These are phyloP conservation scores for Chaetomium sp. DNA, from an alignment of 2,329 filamentous ascomycete genomes.

Conservation along the genomic window DNA sequence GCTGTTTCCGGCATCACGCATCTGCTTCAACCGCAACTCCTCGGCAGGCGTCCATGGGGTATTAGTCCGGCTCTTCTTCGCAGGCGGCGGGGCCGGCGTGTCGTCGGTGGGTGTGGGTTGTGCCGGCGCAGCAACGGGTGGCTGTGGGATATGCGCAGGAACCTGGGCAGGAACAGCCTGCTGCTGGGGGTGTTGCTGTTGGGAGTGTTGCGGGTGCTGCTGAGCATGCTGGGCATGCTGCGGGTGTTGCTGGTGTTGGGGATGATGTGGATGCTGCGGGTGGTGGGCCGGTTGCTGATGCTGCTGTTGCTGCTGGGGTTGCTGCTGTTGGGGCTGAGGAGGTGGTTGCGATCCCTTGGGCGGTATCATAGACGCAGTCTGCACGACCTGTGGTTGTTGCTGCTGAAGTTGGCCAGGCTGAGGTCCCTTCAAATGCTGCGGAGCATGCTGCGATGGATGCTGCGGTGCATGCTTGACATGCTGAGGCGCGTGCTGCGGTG, in stretches of 20 bases:
- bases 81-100: constrained; percentile 44
- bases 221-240: constrained; percentile 16
- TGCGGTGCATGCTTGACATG: constrained; percentile 24
- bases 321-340: constrained; percentile 3
- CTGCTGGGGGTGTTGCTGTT: constrained; percentile 24
- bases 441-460: constrained; percentile 26
- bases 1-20: constrained; percentile 87
- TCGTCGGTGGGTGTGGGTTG: constrained; percentile 29
- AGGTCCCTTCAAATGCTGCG: constrained; percentile 17
- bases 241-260: constrained; percentile 1
- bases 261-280: background rate
- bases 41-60: constrained; percentile 96
- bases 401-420: constrained; percentile 22
- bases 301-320: constrained; percentile 3
- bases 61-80: constrained; percentile 96
- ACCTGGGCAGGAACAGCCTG: constrained; percentile 25
- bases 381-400: constrained; percentile 19
- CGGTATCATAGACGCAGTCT: constrained; percentile 1
- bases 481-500: constrained; percentile 21
- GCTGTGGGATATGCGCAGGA: constrained; percentile 25
- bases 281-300: background rate
- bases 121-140: constrained; percentile 31
- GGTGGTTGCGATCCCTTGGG: constrained; percentile 17
- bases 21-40: constrained; percentile 84
- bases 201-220: constrained; percentile 25